Conservation (phyloP, 768 basidiomycete species). For the Serendipita sp. region DNA sequence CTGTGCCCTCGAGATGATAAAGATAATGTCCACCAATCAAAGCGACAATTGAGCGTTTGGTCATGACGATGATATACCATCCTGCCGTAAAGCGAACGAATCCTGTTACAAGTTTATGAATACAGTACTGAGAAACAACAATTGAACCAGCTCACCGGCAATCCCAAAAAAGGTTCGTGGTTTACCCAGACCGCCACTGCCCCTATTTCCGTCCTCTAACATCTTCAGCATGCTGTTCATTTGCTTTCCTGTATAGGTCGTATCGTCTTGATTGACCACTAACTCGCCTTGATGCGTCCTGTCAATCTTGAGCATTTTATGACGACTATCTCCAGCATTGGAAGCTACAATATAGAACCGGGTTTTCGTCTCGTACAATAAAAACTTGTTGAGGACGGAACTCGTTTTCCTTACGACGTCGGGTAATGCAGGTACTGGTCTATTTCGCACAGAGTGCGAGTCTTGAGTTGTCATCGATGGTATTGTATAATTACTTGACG, state of each 20-base stretch:
- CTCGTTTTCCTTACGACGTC: not conserved
- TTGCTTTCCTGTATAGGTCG: slow-evolving; percentile 75
- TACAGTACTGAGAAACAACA: not conserved
- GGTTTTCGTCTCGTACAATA: slow-evolving; percentile 81
- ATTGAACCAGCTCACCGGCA: slow-evolving; percentile 34
- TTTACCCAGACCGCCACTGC: slow-evolving; percentile 71
- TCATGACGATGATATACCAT: slow-evolving; percentile 87
- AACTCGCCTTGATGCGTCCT: slow-evolving; percentile 51
- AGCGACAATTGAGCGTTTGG: slow-evolving; percentile 82
- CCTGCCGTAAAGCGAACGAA: slow-evolving; percentile 90
- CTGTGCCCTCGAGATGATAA: slow-evolving; percentile 88
- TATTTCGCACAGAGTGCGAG: not conserved
- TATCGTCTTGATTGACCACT: slow-evolving; percentile 55
- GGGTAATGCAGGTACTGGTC: not conserved
- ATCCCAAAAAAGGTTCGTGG: slow-evolving; percentile 68
- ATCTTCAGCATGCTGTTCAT: slow-evolving; percentile 85
- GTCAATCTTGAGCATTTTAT: slow-evolving; percentile 88
- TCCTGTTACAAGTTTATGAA: slow-evolving; percentile 29
- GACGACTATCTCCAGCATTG: slow-evolving; percentile 72
- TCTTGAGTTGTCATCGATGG: not conserved
- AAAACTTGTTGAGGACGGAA: slow-evolving; percentile 55
- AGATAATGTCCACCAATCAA: slow-evolving; percentile 90
- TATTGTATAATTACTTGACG: not conserved
- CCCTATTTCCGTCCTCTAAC: slow-evolving; percentile 89
- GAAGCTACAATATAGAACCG: slow-evolving; percentile 89